phyloP scores from a whole-genome alignment of 768 basidiomycete species.

The Mrakia frigida region DNA sequence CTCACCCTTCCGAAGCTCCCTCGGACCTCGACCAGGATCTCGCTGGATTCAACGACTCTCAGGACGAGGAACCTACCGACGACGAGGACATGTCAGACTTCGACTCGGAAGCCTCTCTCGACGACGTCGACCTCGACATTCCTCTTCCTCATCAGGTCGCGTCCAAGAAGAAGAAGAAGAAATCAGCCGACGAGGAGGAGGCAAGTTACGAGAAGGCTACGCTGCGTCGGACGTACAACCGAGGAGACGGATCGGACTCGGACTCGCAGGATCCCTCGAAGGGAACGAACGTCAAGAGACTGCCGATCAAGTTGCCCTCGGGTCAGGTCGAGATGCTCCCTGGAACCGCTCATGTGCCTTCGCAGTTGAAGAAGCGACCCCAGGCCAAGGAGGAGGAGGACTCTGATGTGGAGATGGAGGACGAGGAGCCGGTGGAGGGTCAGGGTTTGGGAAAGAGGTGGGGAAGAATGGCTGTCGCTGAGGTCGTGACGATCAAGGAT shows the following conservation, averaged over 20 bases:
- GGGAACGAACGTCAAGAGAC: slow-evolving; percentile 40
- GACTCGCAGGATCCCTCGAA: slow-evolving; percentile 11
- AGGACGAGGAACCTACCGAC: slow-evolving; percentile 22
- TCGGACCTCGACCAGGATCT: slow-evolving; percentile 15
- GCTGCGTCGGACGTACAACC: slow-evolving; percentile 9
- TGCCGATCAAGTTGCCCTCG: slow-evolving; percentile 81
- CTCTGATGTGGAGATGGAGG: slow-evolving; percentile 26
- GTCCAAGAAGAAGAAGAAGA: slow-evolving; percentile 30
- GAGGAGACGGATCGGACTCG: slow-evolving; percentile 14
- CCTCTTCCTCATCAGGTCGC: slow-evolving; percentile 21
- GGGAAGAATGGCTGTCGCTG: slow-evolving; percentile 72
- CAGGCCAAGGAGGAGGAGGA: slow-evolving; percentile 34
- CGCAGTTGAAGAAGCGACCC: slow-evolving; percentile 9
- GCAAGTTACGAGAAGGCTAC: slow-evolving; percentile 23
- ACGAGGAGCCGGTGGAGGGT: slow-evolving; percentile 48
- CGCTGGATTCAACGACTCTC: slow-evolving; percentile 14
- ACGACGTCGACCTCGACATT: slow-evolving; percentile 23
- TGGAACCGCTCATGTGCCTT: slow-evolving; percentile 38
- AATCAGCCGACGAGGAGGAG: slow-evolving; percentile 18
- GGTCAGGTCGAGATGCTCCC: slow-evolving; percentile 60
- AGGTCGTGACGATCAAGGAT: slow-evolving; percentile 63
- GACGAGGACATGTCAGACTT: slow-evolving; percentile 4
- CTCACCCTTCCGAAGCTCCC: slow-evolving; percentile 22
- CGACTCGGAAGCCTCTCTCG: slow-evolving; percentile 16
- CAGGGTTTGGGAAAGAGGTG: slow-evolving; percentile 54